Evolutionary conservation across 2,329 filamentous ascomycete genomes (phyloP), one percentile per base, ranked within the genome.

Genomic region (Fusarium oligoseptatum): DNA sequence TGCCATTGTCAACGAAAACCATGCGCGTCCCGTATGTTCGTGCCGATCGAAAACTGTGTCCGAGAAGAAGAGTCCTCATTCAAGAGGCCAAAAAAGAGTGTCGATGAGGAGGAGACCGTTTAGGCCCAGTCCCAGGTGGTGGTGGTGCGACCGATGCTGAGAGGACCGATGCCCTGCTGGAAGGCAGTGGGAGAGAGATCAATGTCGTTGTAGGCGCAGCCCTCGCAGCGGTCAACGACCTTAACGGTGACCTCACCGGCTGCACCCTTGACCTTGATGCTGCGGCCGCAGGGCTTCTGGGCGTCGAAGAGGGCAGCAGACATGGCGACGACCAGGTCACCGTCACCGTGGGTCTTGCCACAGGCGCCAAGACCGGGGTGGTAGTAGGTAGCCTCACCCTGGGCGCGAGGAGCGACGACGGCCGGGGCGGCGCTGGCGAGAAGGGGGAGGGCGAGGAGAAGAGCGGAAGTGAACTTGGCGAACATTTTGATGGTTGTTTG

Each of bases 221-320:
- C 87, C 0, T 71, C 80, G 83, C 92, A 95, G 61, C 92, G 86
- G 82, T 95, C 93, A 7, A 94, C 92, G 8, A 95, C 90, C 22
- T 83, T 91, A 29, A 94, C 86, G 73, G 91, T 89, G 14, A 91
- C 86, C 45, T 87, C 71, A 50, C 75, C 77, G 58, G 73, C 81
- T 37, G 84, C 83, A 67, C 91, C 84, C 56, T 83, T 85, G 32
- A 94, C 88, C 29, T 92, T 85, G n/a, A 97, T 88, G 80, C 86
- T 90, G 77, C 85, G 85, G 3, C 91, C 92, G 77, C 94, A 96
- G 1, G 84, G 80, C 5, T 84, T 83, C 1, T 85, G 85, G 0
- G 89, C 87, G 80, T 95, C 93, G 78, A 90, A 96, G 6, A 93
- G 79, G n/a, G 87, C 78, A 76, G 92, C 89, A 2, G 92, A 92